Conservation (phyloP, 208 protist species). For the Trypanosoma avium region DNA sequence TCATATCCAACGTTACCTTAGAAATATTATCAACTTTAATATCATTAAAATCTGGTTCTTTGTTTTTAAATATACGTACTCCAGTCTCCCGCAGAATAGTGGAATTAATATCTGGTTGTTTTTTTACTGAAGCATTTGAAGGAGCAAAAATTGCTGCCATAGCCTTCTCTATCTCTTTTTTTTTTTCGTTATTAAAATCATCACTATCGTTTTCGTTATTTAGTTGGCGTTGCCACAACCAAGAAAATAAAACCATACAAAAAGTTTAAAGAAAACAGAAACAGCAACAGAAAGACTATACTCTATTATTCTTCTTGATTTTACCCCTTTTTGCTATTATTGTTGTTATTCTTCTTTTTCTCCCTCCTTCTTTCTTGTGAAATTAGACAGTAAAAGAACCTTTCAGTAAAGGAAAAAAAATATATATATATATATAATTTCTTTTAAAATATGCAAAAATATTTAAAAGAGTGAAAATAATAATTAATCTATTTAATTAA, state of each 20-base stretch:
- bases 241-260: background rate
- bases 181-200: background rate
- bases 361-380: too few relatives aligned
- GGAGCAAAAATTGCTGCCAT: constrained; percentile 48
- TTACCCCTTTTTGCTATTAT: too few relatives aligned
- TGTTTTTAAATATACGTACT: background rate
- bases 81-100: background rate
- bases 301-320: background rate
- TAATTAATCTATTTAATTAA: too few relatives aligned
- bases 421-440: too few relatives aligned
- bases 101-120: background rate
- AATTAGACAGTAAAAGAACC: too few relatives aligned
- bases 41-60: background rate
- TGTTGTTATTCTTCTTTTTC: too few relatives aligned
- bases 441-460: too few relatives aligned
- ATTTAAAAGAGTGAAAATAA: too few relatives aligned
- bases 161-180: constrained; percentile 30
- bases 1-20: background rate
- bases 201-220: background rate
- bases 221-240: too few relatives aligned
- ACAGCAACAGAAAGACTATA: constrained; percentile 1
- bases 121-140: constrained; percentile 18
- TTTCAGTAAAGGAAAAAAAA: too few relatives aligned
- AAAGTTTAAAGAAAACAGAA: background rate
- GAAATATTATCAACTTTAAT: too few relatives aligned